Base-by-base conservation (phyloP, 768 basidiomycete species). In the Trametes cingulata region DNA sequence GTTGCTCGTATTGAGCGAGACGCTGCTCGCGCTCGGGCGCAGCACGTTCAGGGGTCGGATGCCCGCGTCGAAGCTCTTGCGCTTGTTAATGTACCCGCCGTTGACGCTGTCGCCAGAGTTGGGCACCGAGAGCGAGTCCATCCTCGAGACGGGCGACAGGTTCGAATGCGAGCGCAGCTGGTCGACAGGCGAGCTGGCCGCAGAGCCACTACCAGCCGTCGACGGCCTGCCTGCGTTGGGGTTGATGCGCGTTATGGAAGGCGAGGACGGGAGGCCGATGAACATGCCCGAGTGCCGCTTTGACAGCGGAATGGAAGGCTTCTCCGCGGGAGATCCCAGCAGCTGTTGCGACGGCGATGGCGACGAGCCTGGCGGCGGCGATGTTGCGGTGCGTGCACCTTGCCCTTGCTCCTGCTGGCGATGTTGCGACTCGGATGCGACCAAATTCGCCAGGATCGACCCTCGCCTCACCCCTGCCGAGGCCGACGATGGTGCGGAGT, bases 41-140 rank as follows among this genome's bases (percentile, higher is more conserved):
- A 73, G 67, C 33, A 75, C 57, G 60, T 75, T 71, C 29, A 78
- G 73, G 10, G 77, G 78, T 14, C 77, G 75, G 7, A 75, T 69
- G 39, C 77, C 76, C 39, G 76, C 77, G 52, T 81, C 80, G 36
- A 75, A 81, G 60, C 79, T 81, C 62, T 75, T 79, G 33, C 76
- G 69, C n/a, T 73, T 73, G 53, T 69, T 70, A 5, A 63, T 17
- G 35, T 58, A 45, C 7, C 54, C 65, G 56, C 61, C 47, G 29
- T 60, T 61, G 12, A 52, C 15, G 41, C 61, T 46, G 36, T 56
- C 39, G 36, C 55, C 39, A 1, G 55, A 48, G 46, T 52, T 27
- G 27, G 69, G 65, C 6, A 67, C 62, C 4, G 59, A 41, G n/a
- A 68, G 54, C 27, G 63, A 61, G 46, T 68, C 65, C 53, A 63